Percentiles rank a stretch among this genome's conserved stretches.
These are phyloP conservation scores for Suillus subalutaceus DNA, from an alignment of 768 basidiomycete genomes.

Conservation along the genomic window DNA sequence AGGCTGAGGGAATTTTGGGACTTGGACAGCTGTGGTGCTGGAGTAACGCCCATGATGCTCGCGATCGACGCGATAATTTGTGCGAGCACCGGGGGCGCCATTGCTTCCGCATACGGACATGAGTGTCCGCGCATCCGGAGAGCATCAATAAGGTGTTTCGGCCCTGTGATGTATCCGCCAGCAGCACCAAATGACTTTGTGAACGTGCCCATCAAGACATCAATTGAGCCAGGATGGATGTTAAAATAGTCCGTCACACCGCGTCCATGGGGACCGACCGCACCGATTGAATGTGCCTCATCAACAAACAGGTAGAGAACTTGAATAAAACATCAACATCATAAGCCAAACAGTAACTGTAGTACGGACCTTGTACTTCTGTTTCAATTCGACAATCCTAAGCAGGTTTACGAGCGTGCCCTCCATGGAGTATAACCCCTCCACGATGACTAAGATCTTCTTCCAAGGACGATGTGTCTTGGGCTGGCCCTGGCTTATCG, in stretches of 20 bases:
- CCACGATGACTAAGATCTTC: slow-evolving; percentile 93
- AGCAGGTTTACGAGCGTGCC: slow-evolving; percentile 92
- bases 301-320: slow-evolving; percentile 97
- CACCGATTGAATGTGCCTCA: slow-evolving; percentile 97
- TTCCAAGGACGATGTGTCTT: slow-evolving; percentile 98
- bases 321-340: slow-evolving; percentile 33
- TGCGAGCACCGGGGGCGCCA: slow-evolving; percentile 89
- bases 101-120: slow-evolving; percentile 85
- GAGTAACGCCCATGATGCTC: slow-evolving; percentile 88
- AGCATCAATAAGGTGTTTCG: slow-evolving; percentile 75
- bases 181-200: slow-evolving; percentile 94
- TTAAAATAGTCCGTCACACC: slow-evolving; percentile 96
- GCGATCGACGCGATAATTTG: slow-evolving; percentile 94
- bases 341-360: background rate
- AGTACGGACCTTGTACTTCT: slow-evolving; percentile 84
- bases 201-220: slow-evolving; percentile 98
- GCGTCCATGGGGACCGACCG: slow-evolving; percentile 91
- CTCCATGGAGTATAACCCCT: slow-evolving; percentile 98
- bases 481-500: slow-evolving; percentile 96
- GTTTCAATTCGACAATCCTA: slow-evolving; percentile 80
- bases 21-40: slow-evolving; percentile 37
- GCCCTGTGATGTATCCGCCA: slow-evolving; percentile 93
- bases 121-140: slow-evolving; percentile 83
- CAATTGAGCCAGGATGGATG: slow-evolving; percentile 77
- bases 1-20: slow-evolving; percentile 37